phyloP scores from a whole-genome alignment of 805 yeast genomes.

The Hanseniaspora singularis region DNA sequence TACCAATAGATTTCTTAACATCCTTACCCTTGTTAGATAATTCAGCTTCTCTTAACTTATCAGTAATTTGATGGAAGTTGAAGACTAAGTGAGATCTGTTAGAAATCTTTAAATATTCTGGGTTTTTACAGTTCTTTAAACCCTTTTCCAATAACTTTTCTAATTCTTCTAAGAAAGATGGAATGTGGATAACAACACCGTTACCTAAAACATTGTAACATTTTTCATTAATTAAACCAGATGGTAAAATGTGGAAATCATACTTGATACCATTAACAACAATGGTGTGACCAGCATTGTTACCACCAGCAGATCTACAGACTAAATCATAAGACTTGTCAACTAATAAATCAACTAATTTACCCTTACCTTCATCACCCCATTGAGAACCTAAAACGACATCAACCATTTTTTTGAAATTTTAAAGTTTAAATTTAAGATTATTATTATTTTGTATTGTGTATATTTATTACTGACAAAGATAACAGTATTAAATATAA shows the following conservation, averaged over 20 bases:
- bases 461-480: neutral
- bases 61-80: conserved; percentile 96
- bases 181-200: conserved; percentile 93
- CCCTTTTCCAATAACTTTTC: conserved; percentile 74
- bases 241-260: conserved; percentile 97
- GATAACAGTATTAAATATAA: too few relatives aligned
- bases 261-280: conserved; percentile 80
- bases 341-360: conserved; percentile 87
- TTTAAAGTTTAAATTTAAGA: too few relatives aligned
- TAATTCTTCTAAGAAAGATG: conserved; percentile 82
- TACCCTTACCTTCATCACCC: conserved; percentile 99
- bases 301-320: conserved; percentile 98
- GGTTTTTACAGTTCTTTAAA: conserved; percentile 33
- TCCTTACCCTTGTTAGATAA: conserved; percentile 39
- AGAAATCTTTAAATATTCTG: conserved; percentile 71
- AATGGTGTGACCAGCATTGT: conserved; percentile 98
- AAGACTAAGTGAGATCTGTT: conserved; percentile 94
- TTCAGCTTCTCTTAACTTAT: conserved; percentile 88
- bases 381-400: conserved; percentile 98
- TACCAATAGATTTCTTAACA: conserved; percentile 74
- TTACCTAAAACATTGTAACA: conserved; percentile 85
- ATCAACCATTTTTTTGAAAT: conserved; percentile 34
- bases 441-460: neutral
- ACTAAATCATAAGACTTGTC: conserved; percentile 83
- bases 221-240: conserved; percentile 90